Evolutionary conservation across 2,329 filamentous ascomycete genomes (phyloP).

Genomic region (Beauveria varroae): DNA sequence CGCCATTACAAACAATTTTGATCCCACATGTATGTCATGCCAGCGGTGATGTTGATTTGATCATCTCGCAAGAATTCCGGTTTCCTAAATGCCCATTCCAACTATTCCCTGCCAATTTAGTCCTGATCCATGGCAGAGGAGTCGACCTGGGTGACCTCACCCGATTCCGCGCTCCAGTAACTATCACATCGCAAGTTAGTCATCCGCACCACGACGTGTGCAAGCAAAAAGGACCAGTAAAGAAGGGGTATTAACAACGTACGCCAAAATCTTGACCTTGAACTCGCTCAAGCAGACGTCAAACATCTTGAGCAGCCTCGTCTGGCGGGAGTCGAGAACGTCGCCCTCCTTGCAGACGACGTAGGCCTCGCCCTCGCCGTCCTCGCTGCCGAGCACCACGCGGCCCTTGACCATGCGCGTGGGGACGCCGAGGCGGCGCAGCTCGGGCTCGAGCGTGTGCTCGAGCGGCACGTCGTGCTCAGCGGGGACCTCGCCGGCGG

Average conservation of each 20-base stretch:
- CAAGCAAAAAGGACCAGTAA: background rate
- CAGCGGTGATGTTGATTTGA: background rate
- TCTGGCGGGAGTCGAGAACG: constrained; percentile 82
- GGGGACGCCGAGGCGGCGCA: constrained; percentile 83
- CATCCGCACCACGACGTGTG: background rate
- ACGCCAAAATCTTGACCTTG: constrained; percentile 69
- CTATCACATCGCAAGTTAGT: constrained; percentile 24
- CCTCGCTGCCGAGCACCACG: constrained; percentile 60
- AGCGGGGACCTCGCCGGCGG: constrained; percentile 68
- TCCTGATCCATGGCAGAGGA: constrained; percentile 29
- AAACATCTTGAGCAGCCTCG: constrained; percentile 88
- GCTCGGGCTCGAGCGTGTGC: constrained; percentile 82
- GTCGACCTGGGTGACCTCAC: constrained; percentile 50
- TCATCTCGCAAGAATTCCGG: background rate
- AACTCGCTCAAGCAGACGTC: constrained; percentile 88
- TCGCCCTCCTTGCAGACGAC: constrained; percentile 80
- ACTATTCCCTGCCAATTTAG: background rate
- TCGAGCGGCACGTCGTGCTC: constrained; percentile 82
- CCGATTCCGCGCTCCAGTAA: constrained; percentile 55
- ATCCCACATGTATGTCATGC: constrained; percentile 8
- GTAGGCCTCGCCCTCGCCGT: constrained; percentile 53
- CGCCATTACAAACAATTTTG: constrained; percentile 9
- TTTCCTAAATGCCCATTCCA: constrained; percentile 3
- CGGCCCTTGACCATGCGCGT: constrained; percentile 83
- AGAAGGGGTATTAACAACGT: constrained; percentile 27